phyloP scores from a whole-genome alignment of 495 filamentous ascomycete genomes.

The Friedmanniomyces endolithicus region DNA sequence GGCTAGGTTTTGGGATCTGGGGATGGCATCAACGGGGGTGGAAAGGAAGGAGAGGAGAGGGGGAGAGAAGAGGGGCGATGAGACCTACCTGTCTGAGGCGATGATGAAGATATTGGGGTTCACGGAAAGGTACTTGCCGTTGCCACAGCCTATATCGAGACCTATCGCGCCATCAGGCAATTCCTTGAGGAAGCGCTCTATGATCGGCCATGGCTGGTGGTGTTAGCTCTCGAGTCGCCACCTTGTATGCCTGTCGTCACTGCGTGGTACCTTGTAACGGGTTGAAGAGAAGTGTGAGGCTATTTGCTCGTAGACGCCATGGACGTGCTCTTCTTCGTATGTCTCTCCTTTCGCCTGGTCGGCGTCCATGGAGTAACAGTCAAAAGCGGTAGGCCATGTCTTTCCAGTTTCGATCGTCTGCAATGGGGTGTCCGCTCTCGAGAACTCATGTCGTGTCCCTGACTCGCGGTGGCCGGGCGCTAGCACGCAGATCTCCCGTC shows the following conservation, averaged over 20 bases:
- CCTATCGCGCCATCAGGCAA: conserved; percentile 64
- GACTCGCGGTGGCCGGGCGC: not conserved
- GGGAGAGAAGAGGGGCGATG: not conserved
- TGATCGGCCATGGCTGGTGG: conserved; percentile 79
- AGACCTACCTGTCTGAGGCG: conserved; percentile 65
- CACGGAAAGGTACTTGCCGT: conserved; percentile 85
- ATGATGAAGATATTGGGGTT: conserved; percentile 71
- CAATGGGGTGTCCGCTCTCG: not conserved
- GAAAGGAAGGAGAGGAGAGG: not conserved
- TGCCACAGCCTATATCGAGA: conserved; percentile 86
- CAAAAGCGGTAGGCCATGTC: not conserved
- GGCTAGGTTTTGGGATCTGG: conserved; percentile 57
- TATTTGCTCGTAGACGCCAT: conserved; percentile 88
- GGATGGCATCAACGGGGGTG: not conserved
- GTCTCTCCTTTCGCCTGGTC: not conserved
- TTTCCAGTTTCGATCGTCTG: not conserved
- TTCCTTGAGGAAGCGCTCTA: conserved; percentile 63
- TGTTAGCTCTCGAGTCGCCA: not conserved
- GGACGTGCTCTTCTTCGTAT: conserved; percentile 81
- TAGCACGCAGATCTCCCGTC: not conserved
- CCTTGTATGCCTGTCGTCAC: not conserved
- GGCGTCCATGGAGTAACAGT: not conserved
- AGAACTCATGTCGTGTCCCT: not conserved
- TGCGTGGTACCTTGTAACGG: conserved; percentile 59
- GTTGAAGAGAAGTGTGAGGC: conserved; percentile 90